A percentile compares a stretch with the other conserved stretches of the same genome.
phyloP scores from a whole-genome alignment of 352 stramenopile genomes.

The Plasmopara halstedii region DNA sequence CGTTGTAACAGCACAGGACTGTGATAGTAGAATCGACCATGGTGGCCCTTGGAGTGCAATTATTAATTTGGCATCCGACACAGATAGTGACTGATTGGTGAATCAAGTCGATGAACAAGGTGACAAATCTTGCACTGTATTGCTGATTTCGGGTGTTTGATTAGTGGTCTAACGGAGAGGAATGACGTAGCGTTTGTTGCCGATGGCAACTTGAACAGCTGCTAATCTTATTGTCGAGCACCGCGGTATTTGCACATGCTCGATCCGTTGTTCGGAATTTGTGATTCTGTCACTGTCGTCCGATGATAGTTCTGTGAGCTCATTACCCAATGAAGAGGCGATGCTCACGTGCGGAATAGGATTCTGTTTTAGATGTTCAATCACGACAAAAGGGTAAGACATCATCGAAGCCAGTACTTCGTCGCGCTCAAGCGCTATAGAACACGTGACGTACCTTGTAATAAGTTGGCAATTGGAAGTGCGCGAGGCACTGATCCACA shows the following conservation, averaged over 20 bases:
- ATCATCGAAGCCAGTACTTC: conserved; percentile 6
- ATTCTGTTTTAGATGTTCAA: conserved; percentile 28
- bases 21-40: conserved; percentile 10
- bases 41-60: conserved; percentile 13
- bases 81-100: conserved; percentile 31
- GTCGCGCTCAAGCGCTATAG: background rate
- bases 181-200: conserved; percentile 81
- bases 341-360: conserved; percentile 78
- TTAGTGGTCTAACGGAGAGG: conserved; percentile 28
- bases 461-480: conserved; percentile 43
- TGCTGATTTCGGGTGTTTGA: no score
- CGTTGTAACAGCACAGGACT: conserved; percentile 8
- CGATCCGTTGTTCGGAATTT: conserved; percentile 8
- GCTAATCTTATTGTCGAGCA: conserved; percentile 17
- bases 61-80: conserved; percentile 47
- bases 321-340: conserved; percentile 49
- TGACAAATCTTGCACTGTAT: background rate
- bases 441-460: conserved; percentile 40
- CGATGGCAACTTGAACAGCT: conserved; percentile 59
- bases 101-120: background rate
- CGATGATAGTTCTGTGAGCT: conserved; percentile 33
- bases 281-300: conserved; percentile 28
- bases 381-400: conserved; percentile 18
- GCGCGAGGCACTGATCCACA: conserved; percentile 54
- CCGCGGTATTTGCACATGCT: conserved; percentile 9